Percentiles rank a stretch among this genome's conserved stretches.
These are phyloP conservation scores for Sporisorium scitamineum DNA, from an alignment of 1,284 basidiomycete genomes.

Conservation along the genomic window DNA sequence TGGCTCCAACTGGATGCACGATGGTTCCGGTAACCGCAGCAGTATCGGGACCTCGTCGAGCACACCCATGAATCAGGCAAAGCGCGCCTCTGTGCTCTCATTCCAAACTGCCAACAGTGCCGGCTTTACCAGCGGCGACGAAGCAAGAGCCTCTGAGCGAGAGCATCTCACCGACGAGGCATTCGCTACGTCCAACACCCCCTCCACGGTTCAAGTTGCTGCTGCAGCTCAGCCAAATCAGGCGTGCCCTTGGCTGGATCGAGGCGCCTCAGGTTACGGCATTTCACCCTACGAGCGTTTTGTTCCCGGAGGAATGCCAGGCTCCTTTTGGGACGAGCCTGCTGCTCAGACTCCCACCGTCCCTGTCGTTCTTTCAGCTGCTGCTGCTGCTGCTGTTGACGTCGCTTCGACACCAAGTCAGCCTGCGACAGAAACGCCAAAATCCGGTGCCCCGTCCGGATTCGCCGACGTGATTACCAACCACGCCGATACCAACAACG, in stretches of 20 bases:
- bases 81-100: slow-evolving; percentile 58
- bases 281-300: slow-evolving; percentile 41
- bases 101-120: slow-evolving; percentile 65
- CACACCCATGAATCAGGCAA: slow-evolving; percentile 29
- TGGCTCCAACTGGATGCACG: slow-evolving; percentile 45
- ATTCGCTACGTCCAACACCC: not conserved
- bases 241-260: slow-evolving; percentile 40
- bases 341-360: not conserved
- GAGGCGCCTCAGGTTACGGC: slow-evolving; percentile 17
- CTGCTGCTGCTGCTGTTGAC: not conserved
- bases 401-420: not conserved
- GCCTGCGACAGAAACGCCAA: not conserved
- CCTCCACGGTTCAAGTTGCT: not conserved
- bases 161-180: slow-evolving; percentile 22
- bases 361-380: not conserved
- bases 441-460: not conserved
- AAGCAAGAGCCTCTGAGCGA: slow-evolving; percentile 31
- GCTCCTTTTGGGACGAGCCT: slow-evolving; percentile 41
- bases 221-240: slow-evolving; percentile 3
- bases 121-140: slow-evolving; percentile 52
- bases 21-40: slow-evolving; percentile 42
- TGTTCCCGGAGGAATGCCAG: slow-evolving; percentile 40
- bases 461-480: slow-evolving; percentile 2
- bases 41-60: slow-evolving; percentile 45
- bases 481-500: slow-evolving; percentile 1